Base-by-base conservation (phyloP, 2,329 filamentous ascomycete species). In the Rhinocladiella similis region DNA sequence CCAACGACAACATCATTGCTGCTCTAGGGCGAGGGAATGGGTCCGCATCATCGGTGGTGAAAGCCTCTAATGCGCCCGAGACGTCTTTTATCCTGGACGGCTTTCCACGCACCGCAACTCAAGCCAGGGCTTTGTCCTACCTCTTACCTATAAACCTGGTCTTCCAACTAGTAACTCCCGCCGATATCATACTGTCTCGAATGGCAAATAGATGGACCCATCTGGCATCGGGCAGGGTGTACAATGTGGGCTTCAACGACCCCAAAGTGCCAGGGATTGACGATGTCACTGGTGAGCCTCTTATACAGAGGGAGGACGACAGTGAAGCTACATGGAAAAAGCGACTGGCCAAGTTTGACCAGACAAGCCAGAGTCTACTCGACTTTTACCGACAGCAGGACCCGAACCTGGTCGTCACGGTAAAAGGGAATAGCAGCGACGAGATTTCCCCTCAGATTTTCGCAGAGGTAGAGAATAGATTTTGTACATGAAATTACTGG, bases 41-140 rank as follows among this genome's bases (percentile, higher is more conserved):
- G 19, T 76, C 75, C 50, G 67, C 73, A 47, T 48, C 65, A 39
- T 61, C 61, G 5, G 58, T 63, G 12, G 63, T 61, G 25, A 65
- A 71, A 5, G 57, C 63, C 2, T 64, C 86, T 47, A 82, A 94
- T 41, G 82, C 88, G 61, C 89, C 91, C 0, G 78, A 84, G 1
- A 91, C 91, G 7, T 96, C 91, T 1, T 97, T 97, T 72, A 89
- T 99, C 62, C 87, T 99, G 51, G 94, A 99, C 71, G 94, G 94
- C 14, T 99, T 97, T 73, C 94, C 94, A 1, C 88, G 94, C 63
- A 99, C 90, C 5, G 88, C 89, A 1, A 70, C 78, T 2, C 94
- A 99, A 74, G 94, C 92, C 25, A 72, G 76, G 41, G 86, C 86
- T 55, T 82, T 97, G 47, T 91, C 96, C 70, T 76, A 78, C 45